Base-by-base conservation (phyloP, 1,139 yeast genomes). In the Wickerhamomyces sp. region DNA sequence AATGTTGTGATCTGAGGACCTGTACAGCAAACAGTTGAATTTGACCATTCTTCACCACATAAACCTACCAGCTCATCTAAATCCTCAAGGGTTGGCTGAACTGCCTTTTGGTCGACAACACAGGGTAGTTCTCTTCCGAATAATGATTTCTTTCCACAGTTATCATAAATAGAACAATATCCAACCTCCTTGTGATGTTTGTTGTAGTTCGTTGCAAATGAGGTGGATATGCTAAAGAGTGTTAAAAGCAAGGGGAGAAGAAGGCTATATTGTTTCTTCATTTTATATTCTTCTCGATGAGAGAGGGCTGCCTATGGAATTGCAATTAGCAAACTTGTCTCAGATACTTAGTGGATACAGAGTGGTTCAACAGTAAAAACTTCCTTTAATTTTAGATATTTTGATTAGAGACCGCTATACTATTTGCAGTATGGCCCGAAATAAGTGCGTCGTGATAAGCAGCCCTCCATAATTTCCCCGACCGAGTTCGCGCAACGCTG, bases 101-200 rank as follows among this genome's bases (percentile, higher is more conserved):
- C 62, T 0, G 93, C 84, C 10, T 55, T 53, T 7, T 50, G 48
- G 48, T 77, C 73, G 27, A 74, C 75, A 0, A 90, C 84, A 61
- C 96, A 88, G 0, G 98, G 98, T 40, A 91, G 68, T 38, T 78
- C 80, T 8, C 79, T 66, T 0, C 97, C 97, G 65, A 91, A 90
- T 23, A 86, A 62, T 2, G 91, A 77, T 54, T 78, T 80, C 63
- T 87, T 86, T 7, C 98, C 98, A 62, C 98, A 88, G 26, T 54
- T 61, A 36, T 60, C 69, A 45, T 64, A 67, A 43, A 67, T 55
- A 4, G 69, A 44, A 40, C 62, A 58, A 27, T 48, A 47, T 1
- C 57, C 59, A 2, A 40, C 43, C 11, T 42, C 18, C 14, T 46
- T 48, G 38, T 45, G 36, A 29, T 38, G 40, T 4, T 26, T 7